Conservation (phyloP, 768 basidiomycete genomes). For the Lactarius evosmus region DNA sequence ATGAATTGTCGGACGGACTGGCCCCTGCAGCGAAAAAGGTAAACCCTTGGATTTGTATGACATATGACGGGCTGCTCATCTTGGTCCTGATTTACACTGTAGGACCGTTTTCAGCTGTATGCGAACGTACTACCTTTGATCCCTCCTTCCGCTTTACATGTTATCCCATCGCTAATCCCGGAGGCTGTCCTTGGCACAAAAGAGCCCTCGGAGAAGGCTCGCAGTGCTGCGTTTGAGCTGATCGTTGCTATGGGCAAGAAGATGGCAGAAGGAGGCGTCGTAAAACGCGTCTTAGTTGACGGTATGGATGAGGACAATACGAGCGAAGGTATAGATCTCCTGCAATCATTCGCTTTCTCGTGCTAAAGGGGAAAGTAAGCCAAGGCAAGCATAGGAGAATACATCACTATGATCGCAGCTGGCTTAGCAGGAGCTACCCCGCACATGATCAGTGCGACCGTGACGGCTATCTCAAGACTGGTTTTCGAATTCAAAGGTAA, state of each 20-base stretch:
- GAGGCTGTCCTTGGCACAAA: slow-evolving; percentile 96
- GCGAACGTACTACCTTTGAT: slow-evolving; percentile 64
- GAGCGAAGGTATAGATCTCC: slow-evolving; percentile 36
- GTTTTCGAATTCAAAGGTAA: slow-evolving; percentile 95
- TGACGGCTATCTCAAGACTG: slow-evolving; percentile 89
- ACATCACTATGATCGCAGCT: slow-evolving; percentile 94
- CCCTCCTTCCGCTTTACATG: slow-evolving; percentile 67
- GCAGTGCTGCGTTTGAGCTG: slow-evolving; percentile 85
- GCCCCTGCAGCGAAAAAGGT: slow-evolving; percentile 87
- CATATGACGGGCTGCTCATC: background rate
- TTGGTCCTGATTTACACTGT: background rate
- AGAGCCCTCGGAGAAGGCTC: slow-evolving; percentile 91
- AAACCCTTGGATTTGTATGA: slow-evolving; percentile 13
- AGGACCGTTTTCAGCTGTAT: slow-evolving; percentile 85
- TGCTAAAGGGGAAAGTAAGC: slow-evolving; percentile 37
- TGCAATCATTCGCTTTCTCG: slow-evolving; percentile 7
- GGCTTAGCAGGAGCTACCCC: slow-evolving; percentile 90
- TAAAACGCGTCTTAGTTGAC: slow-evolving; percentile 71
- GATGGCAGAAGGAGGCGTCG: slow-evolving; percentile 83
- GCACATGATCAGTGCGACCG: slow-evolving; percentile 97
- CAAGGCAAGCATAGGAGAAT: slow-evolving; percentile 80
- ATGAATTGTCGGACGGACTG: slow-evolving; percentile 61
- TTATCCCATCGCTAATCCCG: slow-evolving; percentile 86
- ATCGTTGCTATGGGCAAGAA: slow-evolving; percentile 89
- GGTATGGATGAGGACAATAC: slow-evolving; percentile 76